These are phyloP conservation scores for Pythium folliculosum DNA, from an alignment of 352 stramenopile genomes.

Conservation along the genomic window DNA sequence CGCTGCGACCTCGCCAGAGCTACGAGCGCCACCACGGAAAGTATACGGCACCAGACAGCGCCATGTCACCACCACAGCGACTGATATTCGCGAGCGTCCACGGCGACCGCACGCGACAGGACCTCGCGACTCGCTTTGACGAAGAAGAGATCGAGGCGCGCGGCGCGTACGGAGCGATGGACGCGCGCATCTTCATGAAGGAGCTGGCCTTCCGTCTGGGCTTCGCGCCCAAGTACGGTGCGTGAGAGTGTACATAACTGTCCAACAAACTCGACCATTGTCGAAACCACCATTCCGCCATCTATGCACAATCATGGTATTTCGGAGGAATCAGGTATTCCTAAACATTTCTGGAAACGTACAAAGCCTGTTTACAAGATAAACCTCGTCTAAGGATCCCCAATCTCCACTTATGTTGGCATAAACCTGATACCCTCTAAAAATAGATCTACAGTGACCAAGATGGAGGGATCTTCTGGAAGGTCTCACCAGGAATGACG, in stretches of 20 bases:
- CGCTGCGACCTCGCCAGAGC: conserved; percentile 67
- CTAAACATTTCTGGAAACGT: neutral
- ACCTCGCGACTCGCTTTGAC: conserved; percentile 48
- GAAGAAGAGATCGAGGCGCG: conserved; percentile 48
- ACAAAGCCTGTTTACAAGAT: neutral
- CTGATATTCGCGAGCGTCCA: conserved; percentile 61
- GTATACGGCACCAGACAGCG: conserved; percentile 31
- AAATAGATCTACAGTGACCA: conserved; percentile 6
- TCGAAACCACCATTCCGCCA: neutral
- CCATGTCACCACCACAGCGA: conserved; percentile 6
- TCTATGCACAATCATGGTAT: neutral
- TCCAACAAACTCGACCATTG: neutral
- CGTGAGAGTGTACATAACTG: conserved; percentile 21
- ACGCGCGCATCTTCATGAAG: conserved; percentile 70
- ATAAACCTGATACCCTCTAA: conserved; percentile 8
- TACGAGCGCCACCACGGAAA: conserved; percentile 58
- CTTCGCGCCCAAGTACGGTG: conserved; percentile 76
- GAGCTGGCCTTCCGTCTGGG: conserved; percentile 81
- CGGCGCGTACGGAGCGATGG: conserved; percentile 72
- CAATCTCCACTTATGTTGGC: neutral
- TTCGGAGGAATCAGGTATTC: neutral
- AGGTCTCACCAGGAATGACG: conserved; percentile 14
- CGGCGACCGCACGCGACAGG: conserved; percentile 65
- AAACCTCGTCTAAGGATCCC: neutral
- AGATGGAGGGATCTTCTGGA: neutral